phyloP scores from a whole-genome alignment of 2,329 filamentous ascomycete genomes.

The Rosellinia necatrix region DNA sequence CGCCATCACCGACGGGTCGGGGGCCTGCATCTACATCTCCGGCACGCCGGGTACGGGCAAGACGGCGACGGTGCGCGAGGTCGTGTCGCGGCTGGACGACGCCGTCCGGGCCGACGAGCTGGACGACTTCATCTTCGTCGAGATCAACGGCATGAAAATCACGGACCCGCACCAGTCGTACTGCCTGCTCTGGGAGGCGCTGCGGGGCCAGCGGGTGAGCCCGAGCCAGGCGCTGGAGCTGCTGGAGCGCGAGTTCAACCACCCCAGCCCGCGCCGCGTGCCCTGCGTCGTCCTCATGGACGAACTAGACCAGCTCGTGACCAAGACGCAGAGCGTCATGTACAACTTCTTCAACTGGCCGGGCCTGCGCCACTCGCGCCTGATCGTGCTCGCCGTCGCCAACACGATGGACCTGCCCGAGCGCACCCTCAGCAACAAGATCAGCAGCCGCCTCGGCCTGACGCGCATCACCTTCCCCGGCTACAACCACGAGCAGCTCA shows the following conservation, averaged over 20 bases:
- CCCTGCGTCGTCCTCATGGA: conserved; percentile 99
- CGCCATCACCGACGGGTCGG: conserved; percentile 90
- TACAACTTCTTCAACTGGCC: conserved; percentile 99
- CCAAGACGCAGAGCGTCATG: conserved; percentile 99
- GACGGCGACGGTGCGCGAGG: conserved; percentile 94
- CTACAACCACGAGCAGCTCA: conserved; percentile 95
- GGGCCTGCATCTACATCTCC: conserved; percentile 98
- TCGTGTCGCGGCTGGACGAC: conserved; percentile 86
- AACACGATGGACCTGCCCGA: conserved; percentile 99
- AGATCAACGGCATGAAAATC: conserved; percentile 99
- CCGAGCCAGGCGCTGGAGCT: conserved; percentile 90
- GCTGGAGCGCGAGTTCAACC: conserved; percentile 88
- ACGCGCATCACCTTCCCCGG: conserved; percentile 96
- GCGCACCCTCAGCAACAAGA: conserved; percentile 96
- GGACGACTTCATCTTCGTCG: conserved; percentile 98
- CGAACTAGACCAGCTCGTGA: conserved; percentile 95
- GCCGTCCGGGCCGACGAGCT: conserved; percentile 87
- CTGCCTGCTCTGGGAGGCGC: conserved; percentile 90
- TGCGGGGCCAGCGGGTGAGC: conserved; percentile 91
- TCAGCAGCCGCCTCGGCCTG: conserved; percentile 86
- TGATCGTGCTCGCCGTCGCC: conserved; percentile 95
- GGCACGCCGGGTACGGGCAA: conserved; percentile 98
- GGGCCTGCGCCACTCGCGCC: conserved; percentile 81
- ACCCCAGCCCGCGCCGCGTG: conserved; percentile 86
- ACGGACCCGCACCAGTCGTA: conserved; percentile 98